A percentile compares a stretch with the other conserved stretches of the same genome.
Evolutionary conservation across 1,284 basidiomycete genomes (phyloP).

Genomic region (Malassezia dermatis): DNA sequence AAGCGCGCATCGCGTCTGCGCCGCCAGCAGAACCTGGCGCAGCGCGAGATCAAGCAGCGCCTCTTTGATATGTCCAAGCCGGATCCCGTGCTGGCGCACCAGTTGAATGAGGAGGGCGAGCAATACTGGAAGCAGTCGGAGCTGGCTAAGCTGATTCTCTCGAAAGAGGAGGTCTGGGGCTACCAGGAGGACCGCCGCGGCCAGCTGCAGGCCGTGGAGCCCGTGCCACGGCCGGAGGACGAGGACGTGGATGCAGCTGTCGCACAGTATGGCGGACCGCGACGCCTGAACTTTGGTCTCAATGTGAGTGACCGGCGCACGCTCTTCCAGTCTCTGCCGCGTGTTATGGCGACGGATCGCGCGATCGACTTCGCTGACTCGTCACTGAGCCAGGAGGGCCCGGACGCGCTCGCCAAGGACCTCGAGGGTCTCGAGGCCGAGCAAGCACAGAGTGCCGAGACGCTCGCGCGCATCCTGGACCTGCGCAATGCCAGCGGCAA

Average conservation of each 20-base stretch:
- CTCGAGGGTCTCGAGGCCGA: slow-evolving; percentile 27
- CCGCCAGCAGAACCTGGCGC: slow-evolving; percentile 45
- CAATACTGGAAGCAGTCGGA: slow-evolving; percentile 32
- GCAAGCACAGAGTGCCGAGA: slow-evolving; percentile 58
- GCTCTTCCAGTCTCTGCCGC: slow-evolving; percentile 38
- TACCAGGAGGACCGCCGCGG: slow-evolving; percentile 38
- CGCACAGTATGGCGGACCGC: slow-evolving; percentile 24
- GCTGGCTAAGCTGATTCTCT: slow-evolving; percentile 31
- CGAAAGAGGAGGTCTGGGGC: slow-evolving; percentile 41
- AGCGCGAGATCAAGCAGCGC: slow-evolving; percentile 35
- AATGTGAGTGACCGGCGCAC: slow-evolving; percentile 25
- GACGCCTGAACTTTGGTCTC: slow-evolving; percentile 40
- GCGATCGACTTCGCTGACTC: slow-evolving; percentile 27
- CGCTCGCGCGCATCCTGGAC: slow-evolving; percentile 65
- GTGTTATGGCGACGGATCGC: slow-evolving; percentile 40
- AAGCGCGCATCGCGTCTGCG: slow-evolving; percentile 28
- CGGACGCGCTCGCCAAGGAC: slow-evolving; percentile 10
- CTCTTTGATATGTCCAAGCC: slow-evolving; percentile 51
- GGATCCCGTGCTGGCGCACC: slow-evolving; percentile 61
- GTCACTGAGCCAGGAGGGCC: slow-evolving; percentile 24
- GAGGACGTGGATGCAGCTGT: slow-evolving; percentile 15
- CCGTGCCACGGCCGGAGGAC: slow-evolving; percentile 7
- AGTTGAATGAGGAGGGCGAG: slow-evolving; percentile 50
- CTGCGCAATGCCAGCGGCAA: slow-evolving; percentile 73
- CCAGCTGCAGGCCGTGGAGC: slow-evolving; percentile 25